Conservation (phyloP, 768 basidiomycete species). For the Boletus insuetus region DNA sequence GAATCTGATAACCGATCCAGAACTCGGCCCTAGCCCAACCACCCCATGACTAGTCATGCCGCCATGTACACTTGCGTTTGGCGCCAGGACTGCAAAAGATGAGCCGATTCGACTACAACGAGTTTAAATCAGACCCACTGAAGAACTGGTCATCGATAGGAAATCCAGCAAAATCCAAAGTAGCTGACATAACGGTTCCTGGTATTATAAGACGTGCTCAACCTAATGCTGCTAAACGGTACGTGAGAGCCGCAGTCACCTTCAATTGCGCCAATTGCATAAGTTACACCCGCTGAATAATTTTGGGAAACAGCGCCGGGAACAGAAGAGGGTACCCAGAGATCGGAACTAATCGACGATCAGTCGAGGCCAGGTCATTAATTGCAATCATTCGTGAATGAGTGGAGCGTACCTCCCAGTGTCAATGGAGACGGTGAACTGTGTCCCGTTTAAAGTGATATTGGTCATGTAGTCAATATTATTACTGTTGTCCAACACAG, state of each 20-base stretch:
- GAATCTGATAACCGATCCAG: constrained; percentile 46
- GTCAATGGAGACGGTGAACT: constrained; percentile 38
- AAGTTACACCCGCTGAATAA: constrained; percentile 40
- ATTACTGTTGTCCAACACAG: constrained; percentile 29
- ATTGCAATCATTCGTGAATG: background rate
- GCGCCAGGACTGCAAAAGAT: constrained; percentile 22
- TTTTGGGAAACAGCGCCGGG: constrained; percentile 39
- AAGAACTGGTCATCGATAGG: constrained; percentile 45
- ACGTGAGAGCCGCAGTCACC: constrained; percentile 32
- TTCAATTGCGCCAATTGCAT: constrained; percentile 51
- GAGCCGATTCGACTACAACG: background rate
- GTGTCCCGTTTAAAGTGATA: constrained; percentile 36
- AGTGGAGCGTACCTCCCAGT: constrained; percentile 41
- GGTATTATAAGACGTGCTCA: background rate
- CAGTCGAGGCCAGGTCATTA: background rate
- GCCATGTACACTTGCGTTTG: no score
- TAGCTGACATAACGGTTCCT: constrained; percentile 32
- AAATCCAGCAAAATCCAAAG: constrained; percentile 35
- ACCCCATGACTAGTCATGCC: no score
- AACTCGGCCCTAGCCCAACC: constrained; percentile 61
- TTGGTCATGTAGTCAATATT: constrained; percentile 39
- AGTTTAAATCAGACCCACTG: constrained; percentile 2
- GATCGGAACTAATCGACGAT: constrained; percentile 50
- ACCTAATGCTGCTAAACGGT: background rate
- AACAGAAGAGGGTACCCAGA: constrained; percentile 54